A percentile compares a stretch with the other conserved stretches of the same genome.
phyloP scores from a whole-genome alignment of 345 rosid genomes.

The Brassica nigra region DNA sequence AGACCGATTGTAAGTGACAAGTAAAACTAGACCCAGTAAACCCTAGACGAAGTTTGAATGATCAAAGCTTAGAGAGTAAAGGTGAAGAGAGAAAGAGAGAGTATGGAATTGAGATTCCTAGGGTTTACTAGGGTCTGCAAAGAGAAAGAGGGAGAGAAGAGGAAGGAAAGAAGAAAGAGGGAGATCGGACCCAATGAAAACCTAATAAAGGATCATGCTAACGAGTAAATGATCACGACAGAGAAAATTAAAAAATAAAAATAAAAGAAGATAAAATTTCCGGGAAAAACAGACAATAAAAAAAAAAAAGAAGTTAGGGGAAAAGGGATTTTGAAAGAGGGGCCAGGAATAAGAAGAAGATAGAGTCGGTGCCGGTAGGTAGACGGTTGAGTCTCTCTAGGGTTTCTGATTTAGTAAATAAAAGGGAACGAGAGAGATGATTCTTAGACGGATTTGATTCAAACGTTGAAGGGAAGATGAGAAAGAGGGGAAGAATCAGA shows the following conservation, averaged over 20 bases:
- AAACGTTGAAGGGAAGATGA: not conserved
- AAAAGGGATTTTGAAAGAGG: conserved; percentile 32
- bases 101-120: conserved; percentile 23
- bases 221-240: conserved; percentile 34
- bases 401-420: not conserved
- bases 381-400: conserved; percentile 11
- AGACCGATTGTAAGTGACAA: conserved; percentile 6
- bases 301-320: conserved; percentile 19
- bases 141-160: conserved; percentile 13
- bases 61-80: not conserved
- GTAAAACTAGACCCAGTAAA: conserved; percentile 39
- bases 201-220: conserved; percentile 44
- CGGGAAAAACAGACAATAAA: conserved; percentile 40
- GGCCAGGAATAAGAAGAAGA: conserved; percentile 23
- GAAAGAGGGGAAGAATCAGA: not conserved
- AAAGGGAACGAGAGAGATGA: conserved; percentile 1
- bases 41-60: conserved; percentile 26
- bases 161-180: not conserved
- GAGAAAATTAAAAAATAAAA: not conserved
- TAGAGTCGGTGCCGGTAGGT: conserved; percentile 21
- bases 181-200: conserved; percentile 37
- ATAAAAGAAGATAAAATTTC: conserved; percentile 29
- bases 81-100: not conserved
- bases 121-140: conserved; percentile 36
- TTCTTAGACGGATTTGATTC: conserved; percentile 12